These are phyloP conservation scores for Elongisporangium prolatum DNA, from an alignment of 352 stramenopile species.

Conservation along the genomic window DNA sequence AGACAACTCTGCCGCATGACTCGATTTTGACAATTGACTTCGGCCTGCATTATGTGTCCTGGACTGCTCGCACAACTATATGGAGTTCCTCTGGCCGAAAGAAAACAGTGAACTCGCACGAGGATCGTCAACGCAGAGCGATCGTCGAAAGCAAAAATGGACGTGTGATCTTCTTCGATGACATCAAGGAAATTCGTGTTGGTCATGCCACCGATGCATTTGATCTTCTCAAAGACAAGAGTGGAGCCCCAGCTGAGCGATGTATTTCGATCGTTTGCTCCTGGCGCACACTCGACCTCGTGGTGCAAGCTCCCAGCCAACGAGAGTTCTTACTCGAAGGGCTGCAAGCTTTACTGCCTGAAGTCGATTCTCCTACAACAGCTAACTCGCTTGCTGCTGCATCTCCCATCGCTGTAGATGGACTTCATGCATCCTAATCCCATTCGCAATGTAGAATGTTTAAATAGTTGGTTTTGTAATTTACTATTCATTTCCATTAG, in stretches of 20 bases:
- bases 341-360: slow-evolving; percentile 26
- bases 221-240: slow-evolving; percentile 18
- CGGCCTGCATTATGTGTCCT: slow-evolving; percentile 39
- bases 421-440: slow-evolving; percentile 18
- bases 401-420: not conserved
- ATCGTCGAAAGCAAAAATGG: slow-evolving; percentile 3
- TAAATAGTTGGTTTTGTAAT: too few species aligned
- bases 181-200: slow-evolving; percentile 49
- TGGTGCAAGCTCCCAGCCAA: slow-evolving; percentile 37
- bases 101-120: slow-evolving; percentile 3
- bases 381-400: not conserved
- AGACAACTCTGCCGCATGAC: slow-evolving; percentile 34
- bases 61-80: slow-evolving; percentile 29
- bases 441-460: too few species aligned
- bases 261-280: slow-evolving; percentile 62
- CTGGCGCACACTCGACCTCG: slow-evolving; percentile 61
- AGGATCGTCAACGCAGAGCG: slow-evolving; percentile 2
- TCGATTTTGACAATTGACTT: slow-evolving; percentile 56
- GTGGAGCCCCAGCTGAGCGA: slow-evolving; percentile 18
- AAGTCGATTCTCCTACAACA: slow-evolving; percentile 1
- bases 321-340: slow-evolving; percentile 53
- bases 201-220: slow-evolving; percentile 55
- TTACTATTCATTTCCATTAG: not conserved
- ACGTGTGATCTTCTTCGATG: slow-evolving; percentile 32
- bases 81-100: not conserved